phyloP scores from a whole-genome alignment of 306 rosid genomes.

The Rosa chinensis region DNA sequence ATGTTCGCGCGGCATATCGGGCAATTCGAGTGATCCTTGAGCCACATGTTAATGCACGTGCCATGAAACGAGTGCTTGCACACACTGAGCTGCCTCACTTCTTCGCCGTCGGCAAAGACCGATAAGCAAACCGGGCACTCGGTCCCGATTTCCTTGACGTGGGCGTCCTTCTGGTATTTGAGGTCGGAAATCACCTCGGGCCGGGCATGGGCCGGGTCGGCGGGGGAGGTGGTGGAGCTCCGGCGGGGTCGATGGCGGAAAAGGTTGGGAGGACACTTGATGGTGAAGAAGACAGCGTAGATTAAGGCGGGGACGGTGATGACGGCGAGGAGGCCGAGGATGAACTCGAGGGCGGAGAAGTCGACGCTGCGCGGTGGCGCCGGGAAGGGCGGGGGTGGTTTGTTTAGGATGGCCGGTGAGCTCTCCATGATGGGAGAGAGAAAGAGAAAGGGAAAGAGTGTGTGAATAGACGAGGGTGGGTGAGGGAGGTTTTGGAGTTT shows the following conservation, averaged over 20 bases:
- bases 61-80: constrained; percentile 77
- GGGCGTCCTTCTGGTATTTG: constrained; percentile 46
- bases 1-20: constrained; percentile 72
- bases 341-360: constrained; percentile 78
- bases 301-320: constrained; percentile 71
- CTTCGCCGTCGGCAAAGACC: constrained; percentile 62
- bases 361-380: constrained; percentile 45
- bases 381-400: constrained; percentile 47
- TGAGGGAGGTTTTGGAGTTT: constrained; percentile 10
- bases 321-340: constrained; percentile 67
- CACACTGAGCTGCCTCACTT: constrained; percentile 50
- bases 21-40: constrained; percentile 57
- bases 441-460: not conserved
- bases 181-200: constrained; percentile 28
- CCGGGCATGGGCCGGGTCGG: not conserved
- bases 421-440: constrained; percentile 44
- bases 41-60: constrained; percentile 67
- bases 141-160: constrained; percentile 43
- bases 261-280: constrained; percentile 51
- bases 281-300: constrained; percentile 67
- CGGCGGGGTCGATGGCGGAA: constrained; percentile 32
- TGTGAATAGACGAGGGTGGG: not conserved
- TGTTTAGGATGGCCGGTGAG: constrained; percentile 18
- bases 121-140: constrained; percentile 87
- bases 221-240: constrained; percentile 22